phyloP scores from a whole-genome alignment of 2,329 filamentous ascomycete genomes.

The Colletotrichum zoysiae region DNA sequence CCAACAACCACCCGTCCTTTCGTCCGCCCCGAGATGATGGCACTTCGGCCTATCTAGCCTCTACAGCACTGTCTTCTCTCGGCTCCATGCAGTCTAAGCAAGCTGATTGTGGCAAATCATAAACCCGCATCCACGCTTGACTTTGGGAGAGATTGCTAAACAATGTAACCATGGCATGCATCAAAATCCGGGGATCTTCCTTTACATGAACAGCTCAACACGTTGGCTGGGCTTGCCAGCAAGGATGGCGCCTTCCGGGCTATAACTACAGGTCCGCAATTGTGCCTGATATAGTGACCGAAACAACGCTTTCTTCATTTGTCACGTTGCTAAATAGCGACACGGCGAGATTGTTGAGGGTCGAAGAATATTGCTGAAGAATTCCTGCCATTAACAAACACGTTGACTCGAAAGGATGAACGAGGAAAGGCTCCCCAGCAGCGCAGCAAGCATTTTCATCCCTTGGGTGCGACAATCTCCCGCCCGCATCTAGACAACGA shows the following conservation, averaged over 20 bases:
- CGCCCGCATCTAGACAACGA: slow-evolving; percentile 1
- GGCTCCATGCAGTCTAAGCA: slow-evolving; percentile 19
- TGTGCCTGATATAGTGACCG: not conserved
- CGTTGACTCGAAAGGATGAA: not conserved
- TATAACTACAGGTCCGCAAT: not conserved
- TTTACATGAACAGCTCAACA: slow-evolving; percentile 5
- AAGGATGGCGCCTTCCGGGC: not conserved
- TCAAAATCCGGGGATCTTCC: slow-evolving; percentile 33
- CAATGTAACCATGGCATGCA: slow-evolving; percentile 40
- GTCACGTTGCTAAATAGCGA: not conserved
- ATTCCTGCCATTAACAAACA: not conserved
- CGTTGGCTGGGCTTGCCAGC: not conserved
- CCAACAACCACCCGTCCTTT: slow-evolving; percentile 28
- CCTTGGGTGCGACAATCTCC: not conserved
- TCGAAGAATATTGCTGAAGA: not conserved
- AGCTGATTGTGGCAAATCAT: slow-evolving; percentile 18
- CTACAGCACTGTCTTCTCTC: not conserved
- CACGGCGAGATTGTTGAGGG: not conserved
- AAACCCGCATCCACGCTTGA: not conserved
- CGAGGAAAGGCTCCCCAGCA: not conserved
- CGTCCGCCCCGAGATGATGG: slow-evolving; percentile 20
- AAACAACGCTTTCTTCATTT: not conserved
- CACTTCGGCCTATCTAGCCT: slow-evolving; percentile 3
- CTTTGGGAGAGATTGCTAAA: slow-evolving; percentile 9
- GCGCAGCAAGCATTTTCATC: slow-evolving; percentile 21